Conservation (phyloP, 148 eudicot genomes). For the Nepenthes gracilis region DNA sequence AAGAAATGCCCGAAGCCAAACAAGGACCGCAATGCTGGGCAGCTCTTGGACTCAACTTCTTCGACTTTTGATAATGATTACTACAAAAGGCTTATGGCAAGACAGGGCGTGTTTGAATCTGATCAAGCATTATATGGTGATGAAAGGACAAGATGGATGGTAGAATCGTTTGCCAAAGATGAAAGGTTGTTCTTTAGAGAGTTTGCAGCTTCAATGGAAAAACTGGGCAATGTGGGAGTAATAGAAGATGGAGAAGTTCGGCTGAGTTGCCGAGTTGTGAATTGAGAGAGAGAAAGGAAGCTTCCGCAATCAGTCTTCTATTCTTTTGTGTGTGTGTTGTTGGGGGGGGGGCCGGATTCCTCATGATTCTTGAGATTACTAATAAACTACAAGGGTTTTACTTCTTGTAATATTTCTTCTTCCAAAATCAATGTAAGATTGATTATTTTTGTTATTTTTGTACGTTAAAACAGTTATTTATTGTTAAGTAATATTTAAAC, state of each 20-base stretch:
- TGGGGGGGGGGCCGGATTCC: too few species aligned
- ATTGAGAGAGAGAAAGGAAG: conserved; percentile 9
- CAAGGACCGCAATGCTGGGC: conserved; percentile 32
- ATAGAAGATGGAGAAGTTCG: conserved; percentile 37
- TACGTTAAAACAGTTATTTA: too few species aligned
- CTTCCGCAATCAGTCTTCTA: too few species aligned
- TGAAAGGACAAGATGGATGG: conserved; percentile 33
- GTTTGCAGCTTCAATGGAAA: conserved; percentile 49
- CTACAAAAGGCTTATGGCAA: conserved; percentile 24
- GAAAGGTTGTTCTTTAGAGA: conserved; percentile 43
- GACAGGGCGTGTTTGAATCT: conserved; percentile 42
- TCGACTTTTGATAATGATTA: conserved; percentile 43
- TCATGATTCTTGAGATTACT: too few species aligned
- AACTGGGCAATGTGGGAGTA: conserved; percentile 45
- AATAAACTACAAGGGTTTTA: too few species aligned
- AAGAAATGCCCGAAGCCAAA: conserved; percentile 34
- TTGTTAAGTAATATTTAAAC: too few species aligned
- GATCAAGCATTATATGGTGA: conserved; percentile 40
- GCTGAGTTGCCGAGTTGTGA: conserved; percentile 30
- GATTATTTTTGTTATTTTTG: too few species aligned
- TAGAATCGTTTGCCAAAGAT: conserved; percentile 43
- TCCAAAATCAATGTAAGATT: too few species aligned
- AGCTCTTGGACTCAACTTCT: conserved; percentile 50
- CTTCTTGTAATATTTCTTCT: too few species aligned
- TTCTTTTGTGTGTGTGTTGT: too few species aligned